phyloP scores from a whole-genome alignment of 345 rosid genomes.

The Boechera stricta region DNA sequence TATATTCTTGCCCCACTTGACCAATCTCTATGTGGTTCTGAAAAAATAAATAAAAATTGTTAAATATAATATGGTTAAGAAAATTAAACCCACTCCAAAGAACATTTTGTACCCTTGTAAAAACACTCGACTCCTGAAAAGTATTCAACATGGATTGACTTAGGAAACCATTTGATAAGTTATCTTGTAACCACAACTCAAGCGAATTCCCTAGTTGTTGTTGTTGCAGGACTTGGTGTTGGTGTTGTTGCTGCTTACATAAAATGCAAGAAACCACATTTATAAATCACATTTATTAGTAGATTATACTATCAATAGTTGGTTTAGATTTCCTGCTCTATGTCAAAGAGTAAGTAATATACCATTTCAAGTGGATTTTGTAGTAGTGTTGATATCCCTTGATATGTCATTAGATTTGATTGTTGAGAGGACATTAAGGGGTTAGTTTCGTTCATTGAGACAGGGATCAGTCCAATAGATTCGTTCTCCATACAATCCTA shows the following conservation, averaged over 20 bases:
- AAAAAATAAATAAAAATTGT: not conserved
- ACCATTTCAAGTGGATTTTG: slow-evolving; percentile 26
- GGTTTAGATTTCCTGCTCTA: not conserved
- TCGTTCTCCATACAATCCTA: not conserved
- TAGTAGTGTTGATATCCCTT: not conserved
- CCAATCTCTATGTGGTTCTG: slow-evolving; percentile 3
- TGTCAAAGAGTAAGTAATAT: not conserved
- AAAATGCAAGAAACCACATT: not conserved
- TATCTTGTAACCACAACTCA: not conserved
- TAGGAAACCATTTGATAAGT: not conserved
- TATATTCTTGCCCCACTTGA: not conserved
- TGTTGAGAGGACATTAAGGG: not conserved
- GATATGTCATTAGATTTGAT: not conserved
- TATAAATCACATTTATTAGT: not conserved
- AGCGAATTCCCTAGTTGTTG: slow-evolving; percentile 3
- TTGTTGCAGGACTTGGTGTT: not conserved
- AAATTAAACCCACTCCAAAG: not conserved
- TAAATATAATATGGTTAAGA: not conserved
- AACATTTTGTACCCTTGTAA: slow-evolving; percentile 8
- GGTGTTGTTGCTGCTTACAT: not conserved
- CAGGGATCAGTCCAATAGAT: not conserved
- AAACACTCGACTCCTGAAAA: not conserved
- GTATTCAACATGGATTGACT: not conserved
- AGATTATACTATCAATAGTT: not conserved
- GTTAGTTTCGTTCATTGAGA: not conserved